A percentile compares a stretch with the other conserved stretches of the same genome.
phyloP scores from a whole-genome alignment of 768 basidiomycete genomes.

The Gyrodon lividus region DNA sequence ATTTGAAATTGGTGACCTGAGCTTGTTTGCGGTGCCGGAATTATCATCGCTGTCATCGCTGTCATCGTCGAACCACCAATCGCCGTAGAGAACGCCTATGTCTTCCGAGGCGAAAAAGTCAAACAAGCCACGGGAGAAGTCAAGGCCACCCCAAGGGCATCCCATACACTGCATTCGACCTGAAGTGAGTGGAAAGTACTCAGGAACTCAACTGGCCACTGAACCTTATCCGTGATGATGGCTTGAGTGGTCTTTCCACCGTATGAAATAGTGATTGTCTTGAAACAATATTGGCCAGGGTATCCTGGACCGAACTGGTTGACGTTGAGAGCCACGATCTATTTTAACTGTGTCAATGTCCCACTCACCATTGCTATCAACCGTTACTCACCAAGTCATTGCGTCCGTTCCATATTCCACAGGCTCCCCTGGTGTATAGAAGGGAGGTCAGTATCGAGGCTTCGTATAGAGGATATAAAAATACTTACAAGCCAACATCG shows the following conservation, averaged over 20 bases:
- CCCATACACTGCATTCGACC: constrained; percentile 50
- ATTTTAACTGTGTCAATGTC: constrained; percentile 2
- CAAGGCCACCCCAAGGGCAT: constrained; percentile 65
- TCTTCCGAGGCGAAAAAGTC: constrained; percentile 45
- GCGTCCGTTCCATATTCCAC: constrained; percentile 41
- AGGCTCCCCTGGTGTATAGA: constrained; percentile 47
- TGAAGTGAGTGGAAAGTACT: neutral
- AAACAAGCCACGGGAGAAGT: constrained; percentile 70
- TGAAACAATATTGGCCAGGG: constrained; percentile 64
- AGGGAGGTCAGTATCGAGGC: neutral
- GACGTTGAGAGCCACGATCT: constrained; percentile 30
- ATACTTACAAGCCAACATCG: constrained; percentile 47
- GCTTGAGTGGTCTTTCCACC: constrained; percentile 55
- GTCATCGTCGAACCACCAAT: constrained; percentile 55
- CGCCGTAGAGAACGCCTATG: constrained; percentile 55
- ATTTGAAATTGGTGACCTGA: neutral
- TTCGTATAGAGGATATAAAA: constrained; percentile 1
- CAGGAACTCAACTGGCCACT: neutral
- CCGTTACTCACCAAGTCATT: constrained; percentile 25
- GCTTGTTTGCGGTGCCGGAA: neutral
- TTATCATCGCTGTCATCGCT: constrained; percentile 9
- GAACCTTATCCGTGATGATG: constrained; percentile 59
- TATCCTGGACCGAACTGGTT: constrained; percentile 55
- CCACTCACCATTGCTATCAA: neutral
- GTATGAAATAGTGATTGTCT: constrained; percentile 57